A percentile compares a stretch with the other conserved stretches of the same genome.
These are phyloP conservation scores for Kockovaella imperatae DNA, from an alignment of 768 basidiomycete genomes.

Conservation along the genomic window DNA sequence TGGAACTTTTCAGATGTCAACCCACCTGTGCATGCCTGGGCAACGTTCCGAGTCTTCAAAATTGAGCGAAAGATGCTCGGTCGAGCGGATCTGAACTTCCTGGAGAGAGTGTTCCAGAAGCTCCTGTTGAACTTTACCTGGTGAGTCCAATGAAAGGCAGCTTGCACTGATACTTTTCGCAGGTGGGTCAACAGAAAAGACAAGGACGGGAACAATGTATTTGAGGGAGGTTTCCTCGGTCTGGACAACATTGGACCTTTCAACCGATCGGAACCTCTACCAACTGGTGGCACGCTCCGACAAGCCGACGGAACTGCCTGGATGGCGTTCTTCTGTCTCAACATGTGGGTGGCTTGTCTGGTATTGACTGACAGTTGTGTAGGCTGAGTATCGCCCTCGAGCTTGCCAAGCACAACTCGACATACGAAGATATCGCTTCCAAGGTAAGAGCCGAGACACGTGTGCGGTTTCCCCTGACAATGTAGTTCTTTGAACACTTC, in stretches of 20 bases:
- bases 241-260: conserved; percentile 97
- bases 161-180: background rate
- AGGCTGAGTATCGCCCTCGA: conserved; percentile 97
- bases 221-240: conserved; percentile 96
- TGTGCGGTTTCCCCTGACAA: conserved; percentile 49
- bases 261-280: conserved; percentile 93
- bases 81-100: conserved; percentile 77
- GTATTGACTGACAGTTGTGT: background rate
- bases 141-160: conserved; percentile 47
- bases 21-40: conserved; percentile 97
- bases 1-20: conserved; percentile 99
- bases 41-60: conserved; percentile 95
- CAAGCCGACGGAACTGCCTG: conserved; percentile 98
- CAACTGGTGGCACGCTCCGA: conserved; percentile 74
- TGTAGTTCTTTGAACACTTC: conserved; percentile 64
- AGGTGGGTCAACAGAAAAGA: conserved; percentile 99
- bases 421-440: conserved; percentile 98
- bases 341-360: conserved; percentile 59
- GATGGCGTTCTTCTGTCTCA: conserved; percentile 99
- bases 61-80: conserved; percentile 95
- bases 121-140: conserved; percentile 93
- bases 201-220: conserved; percentile 85
- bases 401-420: conserved; percentile 91
- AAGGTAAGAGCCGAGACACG: conserved; percentile 84
- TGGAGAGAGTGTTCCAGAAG: conserved; percentile 98